Conservation (phyloP, 345 rosid species). For the Camelina laxa region DNA sequence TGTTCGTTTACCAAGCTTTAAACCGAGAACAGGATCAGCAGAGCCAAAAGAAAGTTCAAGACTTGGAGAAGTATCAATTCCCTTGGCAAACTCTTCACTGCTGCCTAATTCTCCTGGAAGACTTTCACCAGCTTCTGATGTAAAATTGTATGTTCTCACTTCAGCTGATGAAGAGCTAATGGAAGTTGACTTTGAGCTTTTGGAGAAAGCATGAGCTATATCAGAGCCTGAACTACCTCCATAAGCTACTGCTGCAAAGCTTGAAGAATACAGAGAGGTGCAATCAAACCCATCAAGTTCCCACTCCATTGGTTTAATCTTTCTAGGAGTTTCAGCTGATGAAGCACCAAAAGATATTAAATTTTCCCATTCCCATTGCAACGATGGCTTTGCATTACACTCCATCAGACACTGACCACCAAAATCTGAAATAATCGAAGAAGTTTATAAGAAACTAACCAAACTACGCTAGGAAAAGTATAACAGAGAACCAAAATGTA, state of each 20-base stretch:
- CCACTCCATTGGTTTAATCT: slow-evolving; percentile 60
- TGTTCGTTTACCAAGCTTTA: slow-evolving; percentile 79
- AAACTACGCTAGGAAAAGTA: slow-evolving; percentile 2
- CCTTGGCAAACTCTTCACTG: slow-evolving; percentile 49
- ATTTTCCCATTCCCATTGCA: slow-evolving; percentile 90
- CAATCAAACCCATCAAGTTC: slow-evolving; percentile 57
- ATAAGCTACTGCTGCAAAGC: slow-evolving; percentile 52
- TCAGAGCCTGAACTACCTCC: slow-evolving; percentile 69
- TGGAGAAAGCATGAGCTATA: slow-evolving; percentile 68
- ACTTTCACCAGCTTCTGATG: slow-evolving; percentile 54
- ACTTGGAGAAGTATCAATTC: slow-evolving; percentile 48
- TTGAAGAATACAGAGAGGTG: slow-evolving; percentile 59
- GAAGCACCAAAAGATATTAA: slow-evolving; percentile 59
- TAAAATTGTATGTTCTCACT: slow-evolving; percentile 49
- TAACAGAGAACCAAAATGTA: not conserved
- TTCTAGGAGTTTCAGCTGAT: slow-evolving; percentile 59
- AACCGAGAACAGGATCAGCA: slow-evolving; percentile 71
- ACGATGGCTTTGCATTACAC: slow-evolving; percentile 71
- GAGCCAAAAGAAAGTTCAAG: slow-evolving; percentile 71
- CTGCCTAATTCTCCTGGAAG: slow-evolving; percentile 48
- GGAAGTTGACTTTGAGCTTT: slow-evolving; percentile 74
- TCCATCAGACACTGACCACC: slow-evolving; percentile 59
- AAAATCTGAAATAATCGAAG: slow-evolving; percentile 28
- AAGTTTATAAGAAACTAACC: slow-evolving; percentile 14
- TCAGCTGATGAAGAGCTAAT: slow-evolving; percentile 68